Conservation (phyloP, 805 yeast genomes). For the Lipomyces anomalus region DNA sequence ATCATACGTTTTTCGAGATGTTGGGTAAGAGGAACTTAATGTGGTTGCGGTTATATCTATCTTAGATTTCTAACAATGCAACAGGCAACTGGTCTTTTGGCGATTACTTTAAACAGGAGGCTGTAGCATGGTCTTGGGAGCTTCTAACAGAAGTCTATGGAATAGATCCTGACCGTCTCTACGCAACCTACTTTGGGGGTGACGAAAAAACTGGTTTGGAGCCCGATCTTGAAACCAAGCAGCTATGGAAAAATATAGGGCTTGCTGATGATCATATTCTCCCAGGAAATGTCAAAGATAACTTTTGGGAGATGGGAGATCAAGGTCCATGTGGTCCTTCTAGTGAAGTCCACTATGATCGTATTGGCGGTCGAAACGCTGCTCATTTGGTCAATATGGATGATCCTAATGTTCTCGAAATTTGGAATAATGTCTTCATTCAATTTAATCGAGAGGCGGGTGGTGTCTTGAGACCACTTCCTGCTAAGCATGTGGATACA, state of each 20-base stretch:
- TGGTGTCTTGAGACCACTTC: conserved; percentile 70
- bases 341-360: conserved; percentile 93
- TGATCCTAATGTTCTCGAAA: conserved; percentile 95
- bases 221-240: conserved; percentile 91
- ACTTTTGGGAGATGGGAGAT: conserved; percentile 99
- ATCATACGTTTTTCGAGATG: conserved; percentile 98
- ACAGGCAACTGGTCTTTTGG: conserved; percentile 92
- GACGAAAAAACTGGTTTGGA: conserved; percentile 74
- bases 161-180: conserved; percentile 69
- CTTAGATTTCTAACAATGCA: neutral
- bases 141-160: conserved; percentile 81
- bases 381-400: conserved; percentile 85
- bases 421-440: conserved; percentile 97
- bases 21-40: conserved; percentile 52
- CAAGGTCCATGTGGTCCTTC: conserved; percentile 99
- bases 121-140: conserved; percentile 85
- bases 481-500: conserved; percentile 94
- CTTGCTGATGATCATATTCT: conserved; percentile 86
- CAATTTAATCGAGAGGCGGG: conserved; percentile 94
- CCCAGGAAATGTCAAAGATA: conserved; percentile 85
- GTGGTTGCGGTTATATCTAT: no score
- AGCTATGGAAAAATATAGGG: conserved; percentile 81
- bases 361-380: conserved; percentile 98
- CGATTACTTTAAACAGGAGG: conserved; percentile 95
- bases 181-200: conserved; percentile 96